Percentiles rank a stretch among this genome's conserved stretches.
Conservation (phyloP, 345 rosid genomes). For the Carallia brachiata region DNA sequence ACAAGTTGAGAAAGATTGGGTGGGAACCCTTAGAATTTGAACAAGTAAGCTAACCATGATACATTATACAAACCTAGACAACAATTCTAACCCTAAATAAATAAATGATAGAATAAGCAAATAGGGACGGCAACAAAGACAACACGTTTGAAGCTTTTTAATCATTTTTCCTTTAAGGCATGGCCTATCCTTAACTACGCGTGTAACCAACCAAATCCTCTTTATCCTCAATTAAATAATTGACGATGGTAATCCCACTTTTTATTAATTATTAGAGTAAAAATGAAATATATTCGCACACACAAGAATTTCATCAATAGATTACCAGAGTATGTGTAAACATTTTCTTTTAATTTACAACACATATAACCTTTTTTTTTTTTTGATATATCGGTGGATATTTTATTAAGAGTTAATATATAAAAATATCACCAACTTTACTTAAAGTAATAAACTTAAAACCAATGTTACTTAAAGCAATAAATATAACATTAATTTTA, state of each 20-base stretch:
- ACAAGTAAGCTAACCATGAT: conserved; percentile 2
- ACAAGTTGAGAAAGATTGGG: conserved; percentile 10
- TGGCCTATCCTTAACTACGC: conserved; percentile 16
- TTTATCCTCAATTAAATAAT: background rate
- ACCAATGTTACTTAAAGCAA: too few relatives aligned
- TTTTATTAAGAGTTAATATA: too few relatives aligned
- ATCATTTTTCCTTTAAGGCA: conserved; percentile 15
- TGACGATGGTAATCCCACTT: background rate
- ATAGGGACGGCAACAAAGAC: conserved; percentile 17
- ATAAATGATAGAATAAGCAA: conserved; percentile 10
- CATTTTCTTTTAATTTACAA: too few relatives aligned
- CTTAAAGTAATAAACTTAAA: too few relatives aligned
- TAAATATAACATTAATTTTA: too few relatives aligned
- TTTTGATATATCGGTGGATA: too few relatives aligned
- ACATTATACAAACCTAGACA: background rate
- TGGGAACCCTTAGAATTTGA: conserved; percentile 8
- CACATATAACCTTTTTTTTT: too few relatives aligned
- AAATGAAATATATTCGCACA: background rate
- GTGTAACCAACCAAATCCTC: background rate
- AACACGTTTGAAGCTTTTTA: conserved; percentile 5
- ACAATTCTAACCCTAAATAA: background rate
- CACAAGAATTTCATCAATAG: too few relatives aligned
- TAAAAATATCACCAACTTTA: too few relatives aligned
- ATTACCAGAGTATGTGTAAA: too few relatives aligned
- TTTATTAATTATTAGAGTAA: background rate